Conservation (phyloP, 306 rosid genomes). For the Abrus pulchellus region DNA sequence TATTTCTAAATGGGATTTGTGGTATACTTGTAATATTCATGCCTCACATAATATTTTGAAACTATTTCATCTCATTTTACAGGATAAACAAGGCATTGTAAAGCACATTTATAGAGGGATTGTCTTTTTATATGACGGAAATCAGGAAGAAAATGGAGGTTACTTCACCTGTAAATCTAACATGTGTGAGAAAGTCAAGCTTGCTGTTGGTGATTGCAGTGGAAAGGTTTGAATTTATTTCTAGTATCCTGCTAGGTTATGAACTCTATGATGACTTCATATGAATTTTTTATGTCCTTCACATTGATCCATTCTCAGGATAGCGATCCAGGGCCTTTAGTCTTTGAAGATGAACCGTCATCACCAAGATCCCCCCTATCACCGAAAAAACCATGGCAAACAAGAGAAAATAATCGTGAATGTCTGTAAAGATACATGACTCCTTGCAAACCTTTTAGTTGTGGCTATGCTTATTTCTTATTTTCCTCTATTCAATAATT, state of each 20-base stretch:
- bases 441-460: slow-evolving; percentile 37
- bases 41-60: slow-evolving; percentile 37
- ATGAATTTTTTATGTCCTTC: slow-evolving; percentile 29
- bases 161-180: slow-evolving; percentile 81
- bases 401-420: slow-evolving; percentile 64
- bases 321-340: slow-evolving; percentile 59
- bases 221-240: slow-evolving; percentile 72
- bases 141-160: slow-evolving; percentile 77
- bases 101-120: slow-evolving; percentile 80
- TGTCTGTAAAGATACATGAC: slow-evolving; percentile 61
- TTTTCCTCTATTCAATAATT: slow-evolving; percentile 39
- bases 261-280: slow-evolving; percentile 9
- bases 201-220: slow-evolving; percentile 51
- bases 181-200: slow-evolving; percentile 86
- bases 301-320: slow-evolving; percentile 65
- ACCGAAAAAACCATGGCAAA: slow-evolving; percentile 84
- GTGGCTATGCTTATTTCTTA: slow-evolving; percentile 38
- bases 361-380: slow-evolving; percentile 94
- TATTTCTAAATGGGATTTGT: not conserved
- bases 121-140: slow-evolving; percentile 74
- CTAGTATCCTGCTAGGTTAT: slow-evolving; percentile 10
- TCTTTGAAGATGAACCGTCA: slow-evolving; percentile 72
- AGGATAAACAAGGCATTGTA: slow-evolving; percentile 92
- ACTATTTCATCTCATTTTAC: slow-evolving; percentile 50
- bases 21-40: slow-evolving; percentile 22